Conservation (phyloP, 176 grass and related monocot species). For the Zizania latifolia region DNA sequence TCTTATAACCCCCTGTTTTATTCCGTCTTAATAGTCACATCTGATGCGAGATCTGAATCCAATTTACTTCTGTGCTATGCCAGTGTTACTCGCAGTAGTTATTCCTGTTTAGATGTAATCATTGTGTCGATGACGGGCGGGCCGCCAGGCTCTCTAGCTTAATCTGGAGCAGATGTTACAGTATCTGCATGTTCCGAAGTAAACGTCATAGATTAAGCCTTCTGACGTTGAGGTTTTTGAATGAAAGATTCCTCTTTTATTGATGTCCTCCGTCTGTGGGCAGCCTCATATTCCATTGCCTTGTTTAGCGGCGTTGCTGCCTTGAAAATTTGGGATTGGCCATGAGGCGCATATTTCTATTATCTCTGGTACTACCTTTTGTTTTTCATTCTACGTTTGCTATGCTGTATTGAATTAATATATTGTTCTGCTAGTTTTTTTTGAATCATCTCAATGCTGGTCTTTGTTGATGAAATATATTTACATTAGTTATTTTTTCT, state of each 20-base stretch:
- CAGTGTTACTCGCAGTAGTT: too few species aligned
- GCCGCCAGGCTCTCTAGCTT: slow-evolving; percentile 25
- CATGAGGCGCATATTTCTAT: slow-evolving; percentile 58
- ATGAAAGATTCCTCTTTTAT: slow-evolving; percentile 4
- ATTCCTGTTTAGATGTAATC: not conserved
- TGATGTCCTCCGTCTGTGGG: slow-evolving; percentile 33
- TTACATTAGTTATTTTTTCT: not conserved
- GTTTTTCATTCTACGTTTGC: not conserved
- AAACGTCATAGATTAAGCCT: slow-evolving; percentile 62
- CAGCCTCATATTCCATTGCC: slow-evolving; percentile 85
- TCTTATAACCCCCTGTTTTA: too few species aligned
- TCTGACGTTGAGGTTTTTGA: slow-evolving; percentile 46
- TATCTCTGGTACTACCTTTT: too few species aligned
- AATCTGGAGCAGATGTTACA: slow-evolving; percentile 30
- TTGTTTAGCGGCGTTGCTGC: slow-evolving; percentile 44
- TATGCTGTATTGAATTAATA: not conserved
- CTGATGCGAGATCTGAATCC: too few species aligned
- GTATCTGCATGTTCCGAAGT: slow-evolving; percentile 61
- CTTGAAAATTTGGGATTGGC: slow-evolving; percentile 55
- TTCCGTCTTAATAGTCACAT: too few species aligned
- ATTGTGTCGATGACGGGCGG: slow-evolving; percentile 3
- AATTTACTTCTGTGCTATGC: not conserved
- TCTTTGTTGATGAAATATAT: not conserved
- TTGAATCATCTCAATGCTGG: not conserved
- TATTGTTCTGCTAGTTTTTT: not conserved